Conservation (phyloP, 108 stramenopile genomes). For the Cyclotella atomus region DNA sequence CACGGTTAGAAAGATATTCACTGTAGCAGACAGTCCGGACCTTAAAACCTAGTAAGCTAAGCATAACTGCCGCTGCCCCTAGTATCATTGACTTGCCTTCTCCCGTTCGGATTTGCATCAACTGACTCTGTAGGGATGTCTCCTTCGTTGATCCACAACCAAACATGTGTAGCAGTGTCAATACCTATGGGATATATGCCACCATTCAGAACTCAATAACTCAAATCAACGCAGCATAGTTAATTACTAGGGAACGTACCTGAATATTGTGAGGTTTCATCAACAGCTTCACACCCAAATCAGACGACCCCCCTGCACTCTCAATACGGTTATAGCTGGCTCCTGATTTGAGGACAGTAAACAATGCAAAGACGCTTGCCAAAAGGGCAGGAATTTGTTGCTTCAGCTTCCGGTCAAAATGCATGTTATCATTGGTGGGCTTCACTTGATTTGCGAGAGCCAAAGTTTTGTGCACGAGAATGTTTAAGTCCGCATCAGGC, state of each 20-base stretch:
- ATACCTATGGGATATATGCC: constrained; percentile 34
- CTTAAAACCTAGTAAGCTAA: constrained; percentile 59
- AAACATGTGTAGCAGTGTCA: constrained; percentile 58
- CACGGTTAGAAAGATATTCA: constrained; percentile 61
- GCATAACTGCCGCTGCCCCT: constrained; percentile 54
- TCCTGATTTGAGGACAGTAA: constrained; percentile 68
- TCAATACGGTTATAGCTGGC: constrained; percentile 65
- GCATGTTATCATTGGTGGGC: constrained; percentile 35
- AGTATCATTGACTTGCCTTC: constrained; percentile 73
- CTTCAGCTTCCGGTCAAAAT: constrained; percentile 36
- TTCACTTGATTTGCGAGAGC: constrained; percentile 38
- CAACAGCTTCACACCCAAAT: constrained; percentile 54
- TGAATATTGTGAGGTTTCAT: constrained; percentile 68
- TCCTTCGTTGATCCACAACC: constrained; percentile 41
- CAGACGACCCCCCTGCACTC: constrained; percentile 33
- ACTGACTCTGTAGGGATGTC: constrained; percentile 46
- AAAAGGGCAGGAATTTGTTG: constrained; percentile 45
- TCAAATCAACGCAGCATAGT: neutral
- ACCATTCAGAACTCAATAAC: neutral
- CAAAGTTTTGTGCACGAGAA: constrained; percentile 49
- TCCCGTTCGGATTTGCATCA: constrained; percentile 66
- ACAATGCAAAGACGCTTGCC: constrained; percentile 59
- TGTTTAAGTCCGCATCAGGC: constrained; percentile 54
- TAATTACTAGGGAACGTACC: neutral
- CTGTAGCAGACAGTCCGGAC: constrained; percentile 73